Base-by-base conservation (phyloP, 1,284 basidiomycete species). In the Violaceomyces palustris region DNA sequence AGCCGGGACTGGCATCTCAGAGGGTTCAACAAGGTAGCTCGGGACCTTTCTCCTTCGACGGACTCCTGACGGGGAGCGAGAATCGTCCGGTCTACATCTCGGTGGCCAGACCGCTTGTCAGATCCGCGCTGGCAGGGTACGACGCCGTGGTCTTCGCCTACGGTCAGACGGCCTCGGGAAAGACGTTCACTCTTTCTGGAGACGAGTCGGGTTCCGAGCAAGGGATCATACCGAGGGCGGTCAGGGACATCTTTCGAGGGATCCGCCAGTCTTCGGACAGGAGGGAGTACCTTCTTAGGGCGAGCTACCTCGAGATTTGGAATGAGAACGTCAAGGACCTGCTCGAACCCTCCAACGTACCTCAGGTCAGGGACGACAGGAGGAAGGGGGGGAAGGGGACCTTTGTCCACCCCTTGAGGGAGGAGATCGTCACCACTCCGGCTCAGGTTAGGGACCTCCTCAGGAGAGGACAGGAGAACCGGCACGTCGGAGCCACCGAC, bases 221-320 rank as follows among this genome's bases (percentile, higher is more conserved):
- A 3, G 69, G 69, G 9, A 64, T 72, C 47, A 72, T 68, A 7
- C 61, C 60, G 1, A 50, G 61, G 1, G 62, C 69, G 1, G 52
- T 72, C 3, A 39, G 51, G 6, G 69, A 72, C 44, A 47, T 72
- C 19, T 72, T 79, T 51, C 60, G 72, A 2, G 76, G 77, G 44
- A 79, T 78, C 37, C 73, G 74, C 26, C 65, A 68, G 37, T 52
- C 49, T 19, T 57, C 60, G 14, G 42, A 45, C 0, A 36, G 49
- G 29, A 80, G 90, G 43, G 93, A 97, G 74, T 97, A 91, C 74
- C 81, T 98, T 11, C 80, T 98, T 1, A 83, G 93, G 9, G 92
- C 89, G 59, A 90, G 87, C 3, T 96, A 96, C 72, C 82, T 97
- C 33, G 92, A 97, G 67, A 90, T 97, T 41, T 97, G 96, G 78